Conservation (phyloP, 2,329 filamentous ascomycete species). For the Colletotrichum melonis region DNA sequence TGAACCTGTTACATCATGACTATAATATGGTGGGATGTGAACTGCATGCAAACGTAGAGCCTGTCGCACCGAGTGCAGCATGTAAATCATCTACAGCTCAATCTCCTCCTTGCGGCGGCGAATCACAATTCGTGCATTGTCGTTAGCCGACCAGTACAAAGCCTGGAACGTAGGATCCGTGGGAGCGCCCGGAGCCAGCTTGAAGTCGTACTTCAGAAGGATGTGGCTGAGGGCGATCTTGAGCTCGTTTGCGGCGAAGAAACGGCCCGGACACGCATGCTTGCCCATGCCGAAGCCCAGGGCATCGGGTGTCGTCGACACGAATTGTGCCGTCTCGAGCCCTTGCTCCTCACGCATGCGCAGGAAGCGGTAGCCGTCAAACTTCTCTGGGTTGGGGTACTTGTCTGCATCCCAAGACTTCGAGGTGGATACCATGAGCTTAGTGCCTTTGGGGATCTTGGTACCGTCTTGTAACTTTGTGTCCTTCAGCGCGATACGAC, state of each 20-base stretch:
- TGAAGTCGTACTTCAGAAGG: conserved; percentile 43
- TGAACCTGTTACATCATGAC: not conserved
- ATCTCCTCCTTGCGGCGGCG: not conserved
- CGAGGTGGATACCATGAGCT: not conserved
- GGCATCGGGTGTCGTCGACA: conserved; percentile 44
- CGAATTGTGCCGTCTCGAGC: conserved; percentile 44
- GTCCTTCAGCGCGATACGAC: not conserved
- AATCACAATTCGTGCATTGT: not conserved
- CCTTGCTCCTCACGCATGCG: conserved; percentile 39
- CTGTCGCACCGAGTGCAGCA: not conserved
- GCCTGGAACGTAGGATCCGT: not conserved
- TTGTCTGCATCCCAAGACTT: not conserved
- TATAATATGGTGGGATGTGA: not conserved
- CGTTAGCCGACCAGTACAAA: not conserved
- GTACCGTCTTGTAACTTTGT: not conserved
- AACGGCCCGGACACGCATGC: conserved; percentile 46
- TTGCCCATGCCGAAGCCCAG: conserved; percentile 47
- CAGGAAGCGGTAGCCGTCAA: not conserved
- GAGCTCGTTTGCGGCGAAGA: conserved; percentile 46
- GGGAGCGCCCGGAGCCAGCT: not conserved
- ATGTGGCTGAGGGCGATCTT: conserved; percentile 46
- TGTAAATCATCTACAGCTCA: not conserved
- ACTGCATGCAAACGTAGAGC: not conserved
- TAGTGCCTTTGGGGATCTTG: conserved; percentile 6
- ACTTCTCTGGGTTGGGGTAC: not conserved